phyloP scores from a whole-genome alignment of 495 filamentous ascomycete genomes.

The Neurospora sp. region DNA sequence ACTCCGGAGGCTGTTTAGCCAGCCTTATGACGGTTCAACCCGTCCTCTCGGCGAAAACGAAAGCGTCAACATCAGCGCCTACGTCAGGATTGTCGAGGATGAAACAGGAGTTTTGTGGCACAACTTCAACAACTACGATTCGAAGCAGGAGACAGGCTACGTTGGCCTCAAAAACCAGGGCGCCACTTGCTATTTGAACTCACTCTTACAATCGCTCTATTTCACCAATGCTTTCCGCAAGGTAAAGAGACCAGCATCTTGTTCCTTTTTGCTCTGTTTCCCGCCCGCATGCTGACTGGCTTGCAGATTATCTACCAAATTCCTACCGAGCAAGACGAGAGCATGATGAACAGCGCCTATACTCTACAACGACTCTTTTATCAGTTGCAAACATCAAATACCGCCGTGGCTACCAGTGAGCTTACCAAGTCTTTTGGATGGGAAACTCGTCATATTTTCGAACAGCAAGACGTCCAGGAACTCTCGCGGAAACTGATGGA shows the following conservation, averaged over 20 bases:
- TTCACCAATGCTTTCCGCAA: constrained; percentile 97
- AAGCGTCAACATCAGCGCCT: constrained; percentile 77
- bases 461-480: constrained; percentile 98
- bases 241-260: constrained; percentile 33
- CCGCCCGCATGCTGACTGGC: constrained; percentile 1
- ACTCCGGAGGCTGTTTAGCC: constrained; percentile 66
- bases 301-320: constrained; percentile 90
- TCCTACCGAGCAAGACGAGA: constrained; percentile 76
- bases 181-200: constrained; percentile 97
- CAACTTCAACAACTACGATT: constrained; percentile 96
- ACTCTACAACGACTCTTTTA: constrained; percentile 91
- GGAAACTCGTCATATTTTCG: constrained; percentile 96
- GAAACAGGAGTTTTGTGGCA: constrained; percentile 99
- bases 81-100: constrained; percentile 88
- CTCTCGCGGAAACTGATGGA: constrained; percentile 95
- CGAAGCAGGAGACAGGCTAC: constrained; percentile 96
- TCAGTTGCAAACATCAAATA: constrained; percentile 72
- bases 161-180: constrained; percentile 97
- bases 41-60: constrained; percentile 85
- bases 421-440: constrained; percentile 94
- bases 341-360: constrained; percentile 79
- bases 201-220: constrained; percentile 88
- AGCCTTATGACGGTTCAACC: constrained; percentile 49
- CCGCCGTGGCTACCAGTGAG: constrained; percentile 80
- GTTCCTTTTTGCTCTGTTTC: not conserved